phyloP scores from a whole-genome alignment of 768 basidiomycete genomes.

The Boletales sp. region DNA sequence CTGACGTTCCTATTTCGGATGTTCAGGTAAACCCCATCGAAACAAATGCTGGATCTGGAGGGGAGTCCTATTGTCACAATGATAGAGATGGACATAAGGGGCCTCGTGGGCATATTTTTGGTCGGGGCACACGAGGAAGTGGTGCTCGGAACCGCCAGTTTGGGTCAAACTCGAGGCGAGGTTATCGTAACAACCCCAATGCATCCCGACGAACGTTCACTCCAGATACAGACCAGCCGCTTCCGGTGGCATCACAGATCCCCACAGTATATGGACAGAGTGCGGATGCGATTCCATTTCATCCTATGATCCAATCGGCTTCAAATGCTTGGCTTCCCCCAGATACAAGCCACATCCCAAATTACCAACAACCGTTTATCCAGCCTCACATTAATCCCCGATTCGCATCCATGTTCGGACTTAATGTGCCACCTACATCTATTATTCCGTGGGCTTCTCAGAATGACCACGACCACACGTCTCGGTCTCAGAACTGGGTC shows the following conservation, averaged over 20 bases:
- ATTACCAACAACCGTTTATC: slow-evolving; percentile 35
- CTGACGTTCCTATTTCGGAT: slow-evolving; percentile 40
- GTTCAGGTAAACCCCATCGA: background rate
- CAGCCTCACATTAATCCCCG: slow-evolving; percentile 85
- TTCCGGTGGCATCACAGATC: slow-evolving; percentile 45
- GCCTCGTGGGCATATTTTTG: slow-evolving; percentile 22
- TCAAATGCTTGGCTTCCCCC: slow-evolving; percentile 19
- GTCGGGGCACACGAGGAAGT: slow-evolving; percentile 26
- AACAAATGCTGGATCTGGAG: slow-evolving; percentile 3
- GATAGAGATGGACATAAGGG: background rate
- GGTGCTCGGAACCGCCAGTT: slow-evolving; percentile 14
- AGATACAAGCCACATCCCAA: slow-evolving; percentile 5
- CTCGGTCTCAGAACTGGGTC: slow-evolving; percentile 26
- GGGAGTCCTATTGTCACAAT: slow-evolving; percentile 26
- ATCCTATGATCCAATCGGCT: slow-evolving; percentile 7
- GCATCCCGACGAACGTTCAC: slow-evolving; percentile 30
- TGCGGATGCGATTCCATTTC: slow-evolving; percentile 21
- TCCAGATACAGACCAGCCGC: slow-evolving; percentile 25
- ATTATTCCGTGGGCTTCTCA: slow-evolving; percentile 21
- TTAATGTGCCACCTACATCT: slow-evolving; percentile 33
- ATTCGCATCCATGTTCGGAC: slow-evolving; percentile 65
- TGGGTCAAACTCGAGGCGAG: slow-evolving; percentile 20
- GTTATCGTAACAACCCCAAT: slow-evolving; percentile 5
- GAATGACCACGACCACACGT: slow-evolving; percentile 7
- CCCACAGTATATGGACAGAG: slow-evolving; percentile 43